Conservation (phyloP, 352 stramenopile genomes). For the Phytophthora agathidicida region DNA sequence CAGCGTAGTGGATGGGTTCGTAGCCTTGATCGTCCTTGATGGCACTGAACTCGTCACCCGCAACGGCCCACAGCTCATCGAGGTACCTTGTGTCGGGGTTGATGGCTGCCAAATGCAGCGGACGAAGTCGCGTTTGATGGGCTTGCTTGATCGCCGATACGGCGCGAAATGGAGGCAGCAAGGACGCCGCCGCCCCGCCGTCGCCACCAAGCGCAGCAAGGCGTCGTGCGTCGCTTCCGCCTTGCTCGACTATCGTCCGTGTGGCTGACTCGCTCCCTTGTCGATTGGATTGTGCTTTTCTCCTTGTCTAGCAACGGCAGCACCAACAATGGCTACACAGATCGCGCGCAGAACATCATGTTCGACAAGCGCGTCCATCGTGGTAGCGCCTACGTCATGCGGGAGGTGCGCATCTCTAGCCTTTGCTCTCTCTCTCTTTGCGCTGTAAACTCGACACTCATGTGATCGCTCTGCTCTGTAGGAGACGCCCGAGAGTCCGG, state of each 20-base stretch:
- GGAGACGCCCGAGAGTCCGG: slow-evolving; percentile 44
- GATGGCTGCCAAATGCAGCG: slow-evolving; percentile 75
- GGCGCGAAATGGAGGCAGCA: slow-evolving; percentile 54
- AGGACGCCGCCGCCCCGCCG: slow-evolving; percentile 43
- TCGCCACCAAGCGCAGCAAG: slow-evolving; percentile 79
- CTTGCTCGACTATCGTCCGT: not conserved
- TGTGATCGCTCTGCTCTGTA: slow-evolving; percentile 10
- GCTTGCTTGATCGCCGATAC: slow-evolving; percentile 79
- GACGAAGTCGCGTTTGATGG: slow-evolving; percentile 60
- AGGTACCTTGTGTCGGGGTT: slow-evolving; percentile 78
- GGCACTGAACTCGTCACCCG: slow-evolving; percentile 50
- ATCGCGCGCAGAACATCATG: slow-evolving; percentile 93
- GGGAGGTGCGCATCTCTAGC: slow-evolving; percentile 39
- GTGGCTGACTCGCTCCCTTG: not conserved
- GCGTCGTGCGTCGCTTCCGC: slow-evolving; percentile 37
- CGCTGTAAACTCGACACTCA: not conserved
- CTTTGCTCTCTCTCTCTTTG: not conserved
- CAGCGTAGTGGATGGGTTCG: slow-evolving; percentile 75
- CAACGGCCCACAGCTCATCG: slow-evolving; percentile 58
- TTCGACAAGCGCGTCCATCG: slow-evolving; percentile 93
- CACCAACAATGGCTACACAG: slow-evolving; percentile 31
- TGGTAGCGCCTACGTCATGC: slow-evolving; percentile 92
- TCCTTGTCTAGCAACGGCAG: slow-evolving; percentile 22
- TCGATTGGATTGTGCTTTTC: not conserved
- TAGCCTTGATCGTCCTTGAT: slow-evolving; percentile 68